Evolutionary conservation across 805 yeast genomes (phyloP).

Genomic region (Yarrowia bubula): DNA sequence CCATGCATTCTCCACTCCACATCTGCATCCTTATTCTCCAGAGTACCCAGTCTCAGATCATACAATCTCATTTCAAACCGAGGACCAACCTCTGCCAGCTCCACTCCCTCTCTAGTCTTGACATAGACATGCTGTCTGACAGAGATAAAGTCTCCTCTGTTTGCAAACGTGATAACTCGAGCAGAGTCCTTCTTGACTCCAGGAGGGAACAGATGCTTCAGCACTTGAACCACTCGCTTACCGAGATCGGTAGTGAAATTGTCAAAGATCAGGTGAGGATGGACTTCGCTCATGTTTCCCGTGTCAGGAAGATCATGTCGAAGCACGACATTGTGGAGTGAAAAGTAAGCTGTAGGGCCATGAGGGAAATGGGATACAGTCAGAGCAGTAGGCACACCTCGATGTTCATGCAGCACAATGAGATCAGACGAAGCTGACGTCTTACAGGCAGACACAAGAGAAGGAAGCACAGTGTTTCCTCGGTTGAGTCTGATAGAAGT

Average conservation of each 20-base stretch:
- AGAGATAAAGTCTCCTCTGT: constrained; percentile 85
- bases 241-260: constrained; percentile 82
- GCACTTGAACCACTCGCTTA: constrained; percentile 69
- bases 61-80: constrained; percentile 93
- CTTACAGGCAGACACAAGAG: constrained; percentile 78
- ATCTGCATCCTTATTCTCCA: constrained; percentile 95
- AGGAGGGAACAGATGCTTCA: constrained; percentile 91
- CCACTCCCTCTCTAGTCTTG: constrained; percentile 81
- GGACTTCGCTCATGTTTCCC: constrained; percentile 86
- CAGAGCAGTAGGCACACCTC: constrained; percentile 96
- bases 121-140: constrained; percentile 96
- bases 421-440: constrained; percentile 80
- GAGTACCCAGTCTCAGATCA: constrained; percentile 82
- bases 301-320: constrained; percentile 86
- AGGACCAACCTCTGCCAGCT: constrained; percentile 97
- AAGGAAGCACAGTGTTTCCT: constrained; percentile 87
- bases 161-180: constrained; percentile 89
- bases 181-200: constrained; percentile 91
- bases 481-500: constrained; percentile 85
- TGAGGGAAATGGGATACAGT: constrained; percentile 95
- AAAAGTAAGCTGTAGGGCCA: constrained; percentile 94
- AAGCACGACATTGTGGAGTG: constrained; percentile 88
- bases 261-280: constrained; percentile 92
- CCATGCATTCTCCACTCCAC: constrained; percentile 96
- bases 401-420: constrained; percentile 85